Base-by-base conservation (phyloP, 495 filamentous ascomycete genomes). In the Xylaria cubensis region DNA sequence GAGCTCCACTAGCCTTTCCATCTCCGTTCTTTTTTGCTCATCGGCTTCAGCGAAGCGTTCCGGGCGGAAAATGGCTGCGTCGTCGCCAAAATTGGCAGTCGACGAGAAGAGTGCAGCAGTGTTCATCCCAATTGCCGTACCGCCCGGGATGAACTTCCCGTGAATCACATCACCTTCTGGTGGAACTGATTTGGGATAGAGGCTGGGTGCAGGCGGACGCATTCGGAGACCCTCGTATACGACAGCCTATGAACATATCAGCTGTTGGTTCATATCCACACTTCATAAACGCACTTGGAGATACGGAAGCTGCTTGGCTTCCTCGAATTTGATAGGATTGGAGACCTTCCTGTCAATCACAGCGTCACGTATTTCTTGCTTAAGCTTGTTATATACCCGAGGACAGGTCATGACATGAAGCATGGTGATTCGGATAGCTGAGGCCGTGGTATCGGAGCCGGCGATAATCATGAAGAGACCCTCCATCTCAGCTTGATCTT, bases 361-460 rank as follows among this genome's bases (percentile, higher is more conserved):
- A 78, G 84, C 44, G 83, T 94, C 21, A 85, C 82, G 13, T 91
- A 96, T 75, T 86, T 86, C 53, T 89, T 92, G 79, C 85, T 93
- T 81, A 88, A 91, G 67, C 75, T 92, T 84, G 19, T 82, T 79
- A 71, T 89, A 90, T 3, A 86, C 81, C 0, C 74, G 71, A 4
- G 82, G 79, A 48, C 83, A 76, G 5, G 79, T 77, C 21, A 89
- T 73, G 26, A 91, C 75, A 72, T 87, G 86, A 42, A 84, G 78
- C 64, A 91, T 81, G 64, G 90, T 79, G 0, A 83, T 83, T 64
- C 86, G 85, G 76, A 91, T 86, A 12, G 85, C 84, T 1, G 89
- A 88, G 0, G 87, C 88, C 0, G 88, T 90, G 19, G 88, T 91
- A 69, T 92, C 90, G 10, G 87, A 86, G 7, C 76, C 75, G 12